Base-by-base conservation (phyloP, 495 filamentous ascomycete species). In the Aspergillus indologenus region DNA sequence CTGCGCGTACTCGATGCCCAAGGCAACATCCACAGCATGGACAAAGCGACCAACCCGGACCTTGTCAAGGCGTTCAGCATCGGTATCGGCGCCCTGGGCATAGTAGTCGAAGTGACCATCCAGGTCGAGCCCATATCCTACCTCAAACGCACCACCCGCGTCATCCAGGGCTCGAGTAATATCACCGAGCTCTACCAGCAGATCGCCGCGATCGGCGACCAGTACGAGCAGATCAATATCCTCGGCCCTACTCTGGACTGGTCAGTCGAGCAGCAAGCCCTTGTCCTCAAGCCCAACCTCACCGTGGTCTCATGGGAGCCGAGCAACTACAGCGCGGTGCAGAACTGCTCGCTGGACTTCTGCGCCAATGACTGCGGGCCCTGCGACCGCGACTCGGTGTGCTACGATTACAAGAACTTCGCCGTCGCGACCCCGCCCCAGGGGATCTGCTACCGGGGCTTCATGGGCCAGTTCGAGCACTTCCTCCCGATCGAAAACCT, bases 351-450 rank as follows among this genome's bases (percentile, higher is more conserved):
- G 55, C 63, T 42, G n/a, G 55, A 66, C 48, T 66, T 52, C 63
- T 66, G 63, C 56, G 53, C 63, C 48, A 63, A 66, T 42, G 64
- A 53, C 56, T 66, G 64, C 56, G 64, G 64, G 19, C 19, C 51
- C 58, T 66, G 64, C 53, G 53, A 59, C 15, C 45, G 51, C 22
- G 57, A 63, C 19, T 66, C 63, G 46, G 44, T 59, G 45, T 66
- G 64, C 64, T 66, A 66, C 26, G 64, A 63, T 34, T 50, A 66
- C 21, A 52, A 47, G 17, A 59, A 40, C 12, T 54, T 63, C 21
- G 60, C 58, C 40, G 31, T 51, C 48, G 40, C 57, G 24, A 18
- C 21, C 58, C 42, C 64, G 56, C 22, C 55, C 50, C 26, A 29
- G 19, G 64, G 64, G 43, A 51, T 63, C 45, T 66, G 64, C 40